Evolutionary conservation across 2,329 filamentous ascomycete genomes (phyloP).

Genomic region (Lecanicillium sp.): DNA sequence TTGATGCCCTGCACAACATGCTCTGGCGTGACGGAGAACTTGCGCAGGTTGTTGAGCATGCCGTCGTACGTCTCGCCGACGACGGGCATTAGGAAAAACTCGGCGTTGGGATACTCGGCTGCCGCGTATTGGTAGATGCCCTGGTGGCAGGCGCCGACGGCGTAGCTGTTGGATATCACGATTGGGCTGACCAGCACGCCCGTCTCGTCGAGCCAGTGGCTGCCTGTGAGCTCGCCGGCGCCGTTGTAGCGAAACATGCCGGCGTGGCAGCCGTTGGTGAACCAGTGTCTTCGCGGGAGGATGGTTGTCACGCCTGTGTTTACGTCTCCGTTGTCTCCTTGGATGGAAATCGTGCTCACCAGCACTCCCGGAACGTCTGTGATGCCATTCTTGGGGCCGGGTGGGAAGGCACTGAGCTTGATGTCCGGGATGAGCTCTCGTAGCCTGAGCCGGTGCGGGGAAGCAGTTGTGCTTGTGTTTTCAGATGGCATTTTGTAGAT

Average conservation of each 20-base stretch:
- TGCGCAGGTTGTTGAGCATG: constrained; percentile 46
- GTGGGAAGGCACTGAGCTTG: constrained; percentile 26
- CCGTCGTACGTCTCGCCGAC: constrained; percentile 56
- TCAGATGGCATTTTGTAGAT: no score
- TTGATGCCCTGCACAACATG: constrained; percentile 45
- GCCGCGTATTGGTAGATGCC: constrained; percentile 46
- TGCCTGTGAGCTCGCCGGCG: constrained; percentile 48
- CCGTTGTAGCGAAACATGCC: constrained; percentile 49
- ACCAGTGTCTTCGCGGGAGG: constrained; percentile 30
- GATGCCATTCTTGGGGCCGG: constrained; percentile 32
- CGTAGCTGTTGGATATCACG: constrained; percentile 46
- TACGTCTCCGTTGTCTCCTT: constrained; percentile 18
- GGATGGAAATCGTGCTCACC: constrained; percentile 31
- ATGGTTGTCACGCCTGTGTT: constrained; percentile 38
- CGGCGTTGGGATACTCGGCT: constrained; percentile 27
- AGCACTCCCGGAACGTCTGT: constrained; percentile 34
- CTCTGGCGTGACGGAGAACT: constrained; percentile 42
- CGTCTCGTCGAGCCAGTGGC: constrained; percentile 49
- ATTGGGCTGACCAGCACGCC: constrained; percentile 47
- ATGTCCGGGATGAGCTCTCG: constrained; percentile 30
- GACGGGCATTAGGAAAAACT: constrained; percentile 48
- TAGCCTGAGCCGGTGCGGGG: constrained; percentile 15
- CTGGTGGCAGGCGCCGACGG: constrained; percentile 44
- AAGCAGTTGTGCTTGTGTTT: no score
- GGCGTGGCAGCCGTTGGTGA: constrained; percentile 30